Evolutionary conservation across 2,329 filamentous ascomycete species (phyloP).

Genomic region (Ophiostoma triangulosporum): DNA sequence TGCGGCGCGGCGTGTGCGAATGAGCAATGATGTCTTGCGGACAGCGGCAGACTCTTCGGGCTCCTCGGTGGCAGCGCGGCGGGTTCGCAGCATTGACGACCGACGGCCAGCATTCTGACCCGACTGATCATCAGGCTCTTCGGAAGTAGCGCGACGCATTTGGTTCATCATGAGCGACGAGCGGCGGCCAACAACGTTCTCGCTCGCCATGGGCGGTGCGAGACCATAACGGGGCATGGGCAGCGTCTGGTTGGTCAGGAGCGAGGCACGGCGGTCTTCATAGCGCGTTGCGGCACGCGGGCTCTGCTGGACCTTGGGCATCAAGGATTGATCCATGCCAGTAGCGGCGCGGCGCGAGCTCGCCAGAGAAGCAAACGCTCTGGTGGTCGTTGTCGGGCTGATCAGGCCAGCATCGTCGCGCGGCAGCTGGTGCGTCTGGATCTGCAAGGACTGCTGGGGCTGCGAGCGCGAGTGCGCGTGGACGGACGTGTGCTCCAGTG

Average conservation of each 20-base stretch:
- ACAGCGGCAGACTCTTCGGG: conserved; percentile 27
- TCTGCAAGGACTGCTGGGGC: background rate
- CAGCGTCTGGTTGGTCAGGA: conserved; percentile 31
- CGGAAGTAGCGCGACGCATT: conserved; percentile 32
- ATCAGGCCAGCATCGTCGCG: conserved; percentile 14
- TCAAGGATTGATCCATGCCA: conserved; percentile 14
- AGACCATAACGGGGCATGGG: conserved; percentile 30
- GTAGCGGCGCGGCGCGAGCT: conserved; percentile 7
- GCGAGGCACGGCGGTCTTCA: conserved; percentile 39
- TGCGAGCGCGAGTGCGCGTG: background rate
- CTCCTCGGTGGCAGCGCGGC: conserved; percentile 34
- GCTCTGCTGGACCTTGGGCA: conserved; percentile 18
- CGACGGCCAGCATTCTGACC: conserved; percentile 26
- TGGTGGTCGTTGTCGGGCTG: conserved; percentile 8
- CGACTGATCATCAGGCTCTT: conserved; percentile 28
- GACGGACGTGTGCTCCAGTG: background rate
- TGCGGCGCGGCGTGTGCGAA: conserved; percentile 30
- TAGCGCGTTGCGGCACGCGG: conserved; percentile 21
- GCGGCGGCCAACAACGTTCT: conserved; percentile 31
- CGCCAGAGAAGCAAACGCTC: conserved; percentile 8
- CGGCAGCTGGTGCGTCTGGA: conserved; percentile 8
- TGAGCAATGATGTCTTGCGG: conserved; percentile 33
- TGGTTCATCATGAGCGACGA: conserved; percentile 35
- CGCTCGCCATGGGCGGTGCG: conserved; percentile 28
- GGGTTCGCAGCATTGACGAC: conserved; percentile 23